Evolutionary conservation across 345 rosid genomes (phyloP), one percentile per base, ranked within the genome.

Genomic region (Heritiera fomes): DNA sequence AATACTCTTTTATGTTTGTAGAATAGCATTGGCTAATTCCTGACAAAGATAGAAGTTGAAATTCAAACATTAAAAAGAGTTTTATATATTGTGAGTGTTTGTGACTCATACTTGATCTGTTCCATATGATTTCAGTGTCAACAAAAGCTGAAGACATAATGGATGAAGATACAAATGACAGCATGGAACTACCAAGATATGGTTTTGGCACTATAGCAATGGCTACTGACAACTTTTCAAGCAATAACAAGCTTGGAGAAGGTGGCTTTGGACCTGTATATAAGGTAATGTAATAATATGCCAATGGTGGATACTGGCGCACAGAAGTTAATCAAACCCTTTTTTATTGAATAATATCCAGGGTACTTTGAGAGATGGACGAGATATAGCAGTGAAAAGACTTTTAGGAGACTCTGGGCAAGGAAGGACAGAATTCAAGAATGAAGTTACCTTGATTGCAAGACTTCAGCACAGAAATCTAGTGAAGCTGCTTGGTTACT

Each of bases 381-480:
- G 12, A 49, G 53, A 49, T 11, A 49, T 49, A 49, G 53, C 53
- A 12, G 53, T 49, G 53, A 49, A 49, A 49, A 49, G 53, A 77
- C 78, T 86, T 7, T 84, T 89, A 9, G 77, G 59, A 45, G 59
- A 58, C 55, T 86, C 89, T 55, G 62, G 71, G 15, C 89, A 86
- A 73, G 89, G 91, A 13, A 20, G 13, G 1, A 60, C 61, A 23
- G 85, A 86, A 68, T 83, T 88, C 74, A 81, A 59, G 77, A 86
- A 80, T 56, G 87, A 86, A 80, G 85, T 78, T 4, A 45, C 28
- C 8, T 43, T 83, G 46, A 81, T 86, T 60, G 84, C 86, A 9
- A 83, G 79, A 50, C 87, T 88, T 75, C 89, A 88, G 63, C 88
- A 86, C 81, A 71, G 82, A 20, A 85, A 87, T 75, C 87, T 87